A percentile compares a stretch with the other conserved stretches of the same genome.
Evolutionary conservation across 805 yeast species (phyloP).

Genomic region (Wickerhamomyces bisporus): DNA sequence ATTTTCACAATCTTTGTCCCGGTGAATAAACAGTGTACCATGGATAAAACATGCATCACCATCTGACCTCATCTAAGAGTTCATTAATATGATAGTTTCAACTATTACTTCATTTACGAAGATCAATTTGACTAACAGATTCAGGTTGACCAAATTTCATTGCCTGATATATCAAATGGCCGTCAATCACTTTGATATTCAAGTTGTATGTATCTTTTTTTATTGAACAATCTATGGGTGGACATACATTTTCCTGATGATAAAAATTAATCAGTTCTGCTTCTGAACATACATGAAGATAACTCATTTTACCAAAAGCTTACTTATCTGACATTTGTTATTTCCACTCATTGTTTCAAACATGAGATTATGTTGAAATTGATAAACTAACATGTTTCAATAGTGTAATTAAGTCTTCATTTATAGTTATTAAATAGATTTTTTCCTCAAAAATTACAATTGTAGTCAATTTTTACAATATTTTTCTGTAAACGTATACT

Average conservation of each 20-base stretch:
- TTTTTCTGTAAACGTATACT: no score
- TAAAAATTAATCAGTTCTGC: conserved; percentile 83
- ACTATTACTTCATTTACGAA: background rate
- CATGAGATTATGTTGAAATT: no score
- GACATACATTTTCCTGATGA: conserved; percentile 47
- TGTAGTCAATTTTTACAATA: no score
- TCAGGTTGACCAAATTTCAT: no score
- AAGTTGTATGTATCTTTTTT: conserved; percentile 7
- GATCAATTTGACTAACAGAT: no score
- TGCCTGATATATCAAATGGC: no score
- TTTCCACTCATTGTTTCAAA: background rate
- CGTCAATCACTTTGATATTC: no score
- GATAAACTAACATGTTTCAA: background rate
- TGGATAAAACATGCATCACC: conserved; percentile 96
- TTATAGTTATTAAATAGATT: no score
- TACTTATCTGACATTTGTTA: conserved; percentile 19
- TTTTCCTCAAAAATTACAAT: no score
- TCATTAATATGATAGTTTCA: background rate
- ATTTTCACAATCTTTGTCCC: conserved; percentile 27
- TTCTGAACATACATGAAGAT: conserved; percentile 88
- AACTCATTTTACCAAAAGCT: conserved; percentile 59
- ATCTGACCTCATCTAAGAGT: conserved; percentile 52
- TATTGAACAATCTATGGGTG: background rate
- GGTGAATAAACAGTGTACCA: conserved; percentile 66
- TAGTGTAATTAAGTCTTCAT: no score